Percentiles rank a stretch among this genome's conserved stretches.
Evolutionary conservation across 345 rosid genomes (phyloP).

Genomic region (Citrus australasica): DNA sequence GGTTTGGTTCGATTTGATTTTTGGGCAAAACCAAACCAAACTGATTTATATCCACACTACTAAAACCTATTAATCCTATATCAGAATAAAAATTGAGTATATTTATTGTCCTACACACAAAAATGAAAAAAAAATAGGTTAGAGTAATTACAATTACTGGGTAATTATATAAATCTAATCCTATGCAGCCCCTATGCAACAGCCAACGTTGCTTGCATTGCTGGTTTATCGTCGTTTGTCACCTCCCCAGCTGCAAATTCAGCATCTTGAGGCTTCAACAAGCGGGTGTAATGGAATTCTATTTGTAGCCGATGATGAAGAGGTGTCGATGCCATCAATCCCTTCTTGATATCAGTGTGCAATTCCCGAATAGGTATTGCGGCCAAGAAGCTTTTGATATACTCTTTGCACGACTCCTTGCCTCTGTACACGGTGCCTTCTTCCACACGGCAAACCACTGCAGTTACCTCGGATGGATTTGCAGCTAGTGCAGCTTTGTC

Average conservation of each 20-base stretch:
- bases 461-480: background rate
- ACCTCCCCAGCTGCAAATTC: background rate
- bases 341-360: constrained; percentile 62
- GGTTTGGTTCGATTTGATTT: no score
- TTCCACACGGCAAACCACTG: constrained; percentile 4
- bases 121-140: background rate
- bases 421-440: constrained; percentile 44
- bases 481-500: no score
- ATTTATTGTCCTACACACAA: background rate
- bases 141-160: constrained; percentile 12
- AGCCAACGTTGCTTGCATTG: background rate
- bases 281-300: constrained; percentile 55
- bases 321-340: constrained; percentile 47
- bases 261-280: constrained; percentile 12
- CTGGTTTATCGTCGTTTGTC: background rate
- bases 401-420: constrained; percentile 63
- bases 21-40: no score
- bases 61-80: no score
- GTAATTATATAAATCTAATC: background rate
- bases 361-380: constrained; percentile 58
- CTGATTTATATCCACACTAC: no score
- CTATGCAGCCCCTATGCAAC: background rate
- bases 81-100: background rate
- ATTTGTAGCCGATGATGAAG: constrained; percentile 65
- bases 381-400: constrained; percentile 66